Percentiles rank a stretch among this genome's conserved stretches.
Conservation (phyloP, 2,329 filamentous ascomycete genomes). For the Sporothrix dimorphospora region DNA sequence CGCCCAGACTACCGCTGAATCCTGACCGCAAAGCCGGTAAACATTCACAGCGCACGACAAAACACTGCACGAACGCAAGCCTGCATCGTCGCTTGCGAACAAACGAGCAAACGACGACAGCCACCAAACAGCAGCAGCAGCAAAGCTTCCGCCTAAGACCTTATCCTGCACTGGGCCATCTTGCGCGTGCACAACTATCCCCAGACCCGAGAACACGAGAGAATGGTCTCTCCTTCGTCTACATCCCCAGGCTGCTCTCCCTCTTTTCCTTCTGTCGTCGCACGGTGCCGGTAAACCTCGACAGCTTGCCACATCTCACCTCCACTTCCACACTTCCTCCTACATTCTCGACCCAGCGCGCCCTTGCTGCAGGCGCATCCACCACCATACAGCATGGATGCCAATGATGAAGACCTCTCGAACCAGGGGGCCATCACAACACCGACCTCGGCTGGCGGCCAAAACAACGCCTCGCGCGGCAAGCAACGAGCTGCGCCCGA, state of each 20-base stretch:
- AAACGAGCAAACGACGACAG: not conserved
- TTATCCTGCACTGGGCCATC: not conserved
- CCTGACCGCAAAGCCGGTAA: not conserved
- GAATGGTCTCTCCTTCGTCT: not conserved
- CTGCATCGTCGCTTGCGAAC: not conserved
- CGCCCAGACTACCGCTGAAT: not conserved
- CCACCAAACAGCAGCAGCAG: too few relatives aligned
- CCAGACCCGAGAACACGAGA: not conserved
- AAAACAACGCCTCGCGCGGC: not conserved
- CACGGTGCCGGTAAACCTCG: not conserved
- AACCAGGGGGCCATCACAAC: not conserved
- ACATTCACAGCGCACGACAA: not conserved
- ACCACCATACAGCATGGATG: constrained; percentile 9
- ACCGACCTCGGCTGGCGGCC: not conserved
- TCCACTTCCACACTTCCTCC: not conserved
- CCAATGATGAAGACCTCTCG: constrained; percentile 12
- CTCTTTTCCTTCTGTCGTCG: not conserved
- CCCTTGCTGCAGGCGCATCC: not conserved
- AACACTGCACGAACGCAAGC: not conserved
- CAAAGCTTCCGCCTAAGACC: not conserved
- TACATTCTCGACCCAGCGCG: too few relatives aligned
- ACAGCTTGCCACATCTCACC: not conserved
- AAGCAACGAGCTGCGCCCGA: constrained; percentile 21
- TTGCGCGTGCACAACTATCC: not conserved
- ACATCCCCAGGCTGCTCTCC: not conserved